phyloP scores from a whole-genome alignment of 768 basidiomycete genomes.

The Termitomyces eurrhizus region DNA sequence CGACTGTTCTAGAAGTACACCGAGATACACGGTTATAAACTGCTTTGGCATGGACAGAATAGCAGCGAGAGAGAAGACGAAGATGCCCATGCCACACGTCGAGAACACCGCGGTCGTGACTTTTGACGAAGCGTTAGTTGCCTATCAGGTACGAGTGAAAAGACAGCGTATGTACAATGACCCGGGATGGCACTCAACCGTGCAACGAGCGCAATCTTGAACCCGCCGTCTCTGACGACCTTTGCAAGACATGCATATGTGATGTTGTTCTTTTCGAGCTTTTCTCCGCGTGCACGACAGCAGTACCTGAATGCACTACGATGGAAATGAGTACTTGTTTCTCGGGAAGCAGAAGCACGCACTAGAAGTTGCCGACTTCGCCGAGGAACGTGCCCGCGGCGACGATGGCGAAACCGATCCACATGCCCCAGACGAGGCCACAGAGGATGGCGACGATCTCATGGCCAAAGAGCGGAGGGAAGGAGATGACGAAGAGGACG shows the following conservation, averaged over 20 bases:
- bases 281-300: conserved; percentile 71
- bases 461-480: conserved; percentile 90
- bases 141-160: not conserved
- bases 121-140: conserved; percentile 21
- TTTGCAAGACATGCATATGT: conserved; percentile 59
- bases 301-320: conserved; percentile 79
- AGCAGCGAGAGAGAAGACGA: conserved; percentile 75
- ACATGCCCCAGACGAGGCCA: conserved; percentile 87
- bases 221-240: conserved; percentile 84
- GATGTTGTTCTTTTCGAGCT: conserved; percentile 56
- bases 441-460: conserved; percentile 88
- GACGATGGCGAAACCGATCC: conserved; percentile 85
- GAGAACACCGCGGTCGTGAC: conserved; percentile 88
- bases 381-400: conserved; percentile 80
- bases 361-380: conserved; percentile 89
- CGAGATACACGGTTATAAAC: conserved; percentile 88
- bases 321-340: not conserved
- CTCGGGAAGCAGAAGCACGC: conserved; percentile 20
- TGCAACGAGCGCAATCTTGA: conserved; percentile 75
- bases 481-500: conserved; percentile 79
- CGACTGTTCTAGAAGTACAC: conserved; percentile 65
- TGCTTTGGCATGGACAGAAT: conserved; percentile 87
- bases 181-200: conserved; percentile 83
- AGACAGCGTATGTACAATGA: conserved; percentile 48
- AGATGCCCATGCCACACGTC: conserved; percentile 83